Base-by-base conservation (phyloP, 768 basidiomycete genomes). In the Boletellus ananiceps region DNA sequence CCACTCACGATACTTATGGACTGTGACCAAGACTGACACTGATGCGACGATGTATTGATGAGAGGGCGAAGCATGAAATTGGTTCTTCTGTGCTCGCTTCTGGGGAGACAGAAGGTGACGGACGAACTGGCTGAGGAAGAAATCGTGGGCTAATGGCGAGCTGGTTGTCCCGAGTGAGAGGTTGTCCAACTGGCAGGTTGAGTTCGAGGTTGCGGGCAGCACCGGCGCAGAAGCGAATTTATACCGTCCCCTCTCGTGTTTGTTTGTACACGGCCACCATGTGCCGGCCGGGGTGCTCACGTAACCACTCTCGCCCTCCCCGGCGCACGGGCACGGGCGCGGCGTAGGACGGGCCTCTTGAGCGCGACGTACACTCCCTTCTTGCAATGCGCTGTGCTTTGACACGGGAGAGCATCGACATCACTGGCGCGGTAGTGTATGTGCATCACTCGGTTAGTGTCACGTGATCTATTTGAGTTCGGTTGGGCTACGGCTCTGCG, bases 1-100 rank as follows among this genome's bases (percentile, higher is more conserved):
- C 31, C 23, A 57, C 80, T 66, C 50, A 83, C 81, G 71, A 74
- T 72, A 76, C 75, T 74, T 71, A 73, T 70, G 62, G 65, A 75
- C 57, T 75, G 68, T 73, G 70, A 72, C 64, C 71, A 69, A 65
- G 76, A 78, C 57, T 70, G 69, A 72, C 72, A 78, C 73, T 80
- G 82, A 73, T 81, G 76, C 75, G 79, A 79, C 69, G 77, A 71
- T 73, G 79, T 81, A 80, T 72, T 75, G 74, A 82, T 80, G 78
- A 82, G 83, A 81, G 85, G 85, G 79, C 85, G 86, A 88, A 88
- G 87, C 88, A 91, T 91, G 88, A 89, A 91, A 67, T 57, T 57
- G 42, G 54, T 47, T 67, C 66, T 69, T 65, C 65, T 67, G 62
- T 59, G 50, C 62, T 62, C 57, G 64, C 61, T 52, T 56, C 52